Base-by-base conservation (phyloP, 306 rosid species). In the Pterocarpus santalinus region DNA sequence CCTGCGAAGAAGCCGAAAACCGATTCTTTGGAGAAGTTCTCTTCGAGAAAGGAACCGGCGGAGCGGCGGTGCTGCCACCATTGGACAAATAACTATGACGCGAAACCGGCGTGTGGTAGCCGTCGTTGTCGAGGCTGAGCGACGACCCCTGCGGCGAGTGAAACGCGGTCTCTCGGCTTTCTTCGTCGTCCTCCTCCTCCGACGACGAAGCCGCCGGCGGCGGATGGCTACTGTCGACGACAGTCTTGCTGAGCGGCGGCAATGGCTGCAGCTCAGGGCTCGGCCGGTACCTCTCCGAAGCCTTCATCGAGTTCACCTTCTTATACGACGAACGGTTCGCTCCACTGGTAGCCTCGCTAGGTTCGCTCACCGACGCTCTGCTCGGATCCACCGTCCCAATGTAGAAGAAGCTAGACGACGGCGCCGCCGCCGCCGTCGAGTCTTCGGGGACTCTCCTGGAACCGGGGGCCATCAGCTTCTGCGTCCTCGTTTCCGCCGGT, bases 211-310 rank as follows among this genome's bases (percentile, higher is more conserved):
- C 85, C 35, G 86, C 68, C 44, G 86, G 84, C 33, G 94, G 88
- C 12, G 94, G 87, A n/a, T 86, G 85, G 47, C 64, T 82, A 41
- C 66, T 85, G 35, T 78, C 84, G 11, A 58, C 76, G 28, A 76
- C 76, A 1, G 86, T 90, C 43, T 83, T 87, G 4, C 80, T 49
- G 1, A 90, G 77, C 12, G 91, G 96, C 43, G 97, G 96, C 62
- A 95, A 80, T 1, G 99, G 99, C 71, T 95, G 99, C 82, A 95
- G 73, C 80, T 95, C 99, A 0, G 99, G 99, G 47, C 99, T 95
- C 2, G 93, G 97, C 12, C 97, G 93, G 80, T 91, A 90, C 82
- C 93, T 93, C 44, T 89, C 91, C 56, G 94, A 89, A 78, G 80
- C 82, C 79, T 89, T 90, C 8, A 84, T 30, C 14, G 97, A 86